Evolutionary conservation across 2,329 filamentous ascomycete genomes (phyloP).

Genomic region (Arthrobotrys sphaeroides): DNA sequence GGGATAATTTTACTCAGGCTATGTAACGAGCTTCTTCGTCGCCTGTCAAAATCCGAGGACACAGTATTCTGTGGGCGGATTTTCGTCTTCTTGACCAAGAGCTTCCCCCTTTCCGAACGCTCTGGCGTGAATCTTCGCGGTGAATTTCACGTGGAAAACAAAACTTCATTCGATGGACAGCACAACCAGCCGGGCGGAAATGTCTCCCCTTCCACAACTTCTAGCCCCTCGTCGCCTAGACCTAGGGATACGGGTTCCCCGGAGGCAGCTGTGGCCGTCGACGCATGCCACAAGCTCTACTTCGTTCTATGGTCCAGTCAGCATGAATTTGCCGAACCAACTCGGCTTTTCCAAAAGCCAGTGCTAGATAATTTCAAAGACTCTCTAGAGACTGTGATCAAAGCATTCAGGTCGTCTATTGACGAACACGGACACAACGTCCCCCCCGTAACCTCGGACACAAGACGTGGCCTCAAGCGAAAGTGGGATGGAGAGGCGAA

Average conservation of each 20-base stretch:
- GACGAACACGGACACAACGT: conserved; percentile 42
- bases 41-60: conserved; percentile 62
- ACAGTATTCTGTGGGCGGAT: conserved; percentile 97
- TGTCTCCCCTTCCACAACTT: conserved; percentile 71
- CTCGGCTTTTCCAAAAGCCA: conserved; percentile 76
- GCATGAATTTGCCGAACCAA: conserved; percentile 88
- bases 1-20: conserved; percentile 47
- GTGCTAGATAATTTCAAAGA: conserved; percentile 74
- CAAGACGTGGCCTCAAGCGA: conserved; percentile 21
- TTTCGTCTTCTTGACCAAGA: conserved; percentile 98
- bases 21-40: conserved; percentile 49
- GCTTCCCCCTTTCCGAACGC: conserved; percentile 93
- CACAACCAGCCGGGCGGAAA: conserved; percentile 67
- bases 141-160: conserved; percentile 95
- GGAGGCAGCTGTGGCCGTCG: conserved; percentile 58
- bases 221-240: conserved; percentile 39
- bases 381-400: conserved; percentile 65
- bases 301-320: conserved; percentile 94
- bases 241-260: conserved; percentile 60
- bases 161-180: conserved; percentile 77
- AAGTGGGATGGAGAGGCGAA: conserved; percentile 61
- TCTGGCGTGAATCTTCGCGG: conserved; percentile 96
- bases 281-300: conserved; percentile 74
- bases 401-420: conserved; percentile 44
- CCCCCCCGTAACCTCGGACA: conserved; percentile 5